Conservation (phyloP, 2,329 filamentous ascomycete genomes). For the Fusarium annulatum region DNA sequence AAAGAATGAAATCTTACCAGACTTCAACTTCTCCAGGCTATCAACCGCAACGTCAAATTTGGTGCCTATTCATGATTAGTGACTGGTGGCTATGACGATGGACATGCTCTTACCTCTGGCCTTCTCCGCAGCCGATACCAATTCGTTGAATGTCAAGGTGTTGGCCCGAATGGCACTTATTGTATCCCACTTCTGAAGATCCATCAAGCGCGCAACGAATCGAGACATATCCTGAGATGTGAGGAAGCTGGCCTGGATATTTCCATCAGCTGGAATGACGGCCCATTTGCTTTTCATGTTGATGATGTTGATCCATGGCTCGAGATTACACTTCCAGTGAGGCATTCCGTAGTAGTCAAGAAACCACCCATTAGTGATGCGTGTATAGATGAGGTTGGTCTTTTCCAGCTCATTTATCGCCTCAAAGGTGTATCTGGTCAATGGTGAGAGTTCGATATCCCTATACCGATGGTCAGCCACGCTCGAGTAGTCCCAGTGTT, state of each 20-base stretch:
- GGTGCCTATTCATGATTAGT: neutral
- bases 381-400: constrained; percentile 22
- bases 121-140: constrained; percentile 23
- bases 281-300: constrained; percentile 42
- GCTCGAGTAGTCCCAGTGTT: accelerated
- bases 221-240: constrained; percentile 37
- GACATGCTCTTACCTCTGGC: constrained; percentile 3
- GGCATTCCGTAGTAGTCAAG: constrained; percentile 46
- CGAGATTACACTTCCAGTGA: constrained; percentile 27
- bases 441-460: constrained; percentile 30
- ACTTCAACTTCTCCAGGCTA: constrained; percentile 38
- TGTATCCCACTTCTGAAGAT: constrained; percentile 12
- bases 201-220: constrained; percentile 35
- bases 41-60: constrained; percentile 30
- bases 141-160: constrained; percentile 23
- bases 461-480: neutral
- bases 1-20: constrained; percentile 40
- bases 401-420: constrained; percentile 30
- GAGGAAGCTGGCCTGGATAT: constrained; percentile 28
- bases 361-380: constrained; percentile 40
- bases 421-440: constrained; percentile 39
- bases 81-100: accelerated
- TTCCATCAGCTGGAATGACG: constrained; percentile 26
- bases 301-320: constrained; percentile 40
- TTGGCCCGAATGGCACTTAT: constrained; percentile 24